These are phyloP conservation scores for Eucommia ulmoides DNA, from an alignment of 257 asterid genomes.

Conservation along the genomic window DNA sequence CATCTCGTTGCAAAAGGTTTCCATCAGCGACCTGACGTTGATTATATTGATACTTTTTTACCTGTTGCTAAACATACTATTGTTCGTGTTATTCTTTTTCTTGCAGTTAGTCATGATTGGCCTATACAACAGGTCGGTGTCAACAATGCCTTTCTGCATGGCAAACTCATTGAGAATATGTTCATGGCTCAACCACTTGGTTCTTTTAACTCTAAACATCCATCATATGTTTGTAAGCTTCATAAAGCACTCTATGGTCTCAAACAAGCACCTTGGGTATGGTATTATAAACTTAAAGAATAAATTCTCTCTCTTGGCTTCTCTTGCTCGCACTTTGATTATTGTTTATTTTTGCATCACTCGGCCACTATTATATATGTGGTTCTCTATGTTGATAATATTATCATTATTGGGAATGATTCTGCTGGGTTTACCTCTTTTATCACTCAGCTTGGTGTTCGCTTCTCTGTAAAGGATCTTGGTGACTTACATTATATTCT, in stretches of 20 bases:
- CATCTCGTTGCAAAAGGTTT: not conserved
- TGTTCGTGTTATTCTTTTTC: not conserved
- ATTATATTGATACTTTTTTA: not conserved
- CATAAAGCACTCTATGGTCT: slow-evolving; percentile 1
- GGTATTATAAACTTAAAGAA: not conserved
- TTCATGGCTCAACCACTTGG: not conserved
- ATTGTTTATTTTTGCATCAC: not conserved
- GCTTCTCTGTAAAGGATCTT: not conserved
- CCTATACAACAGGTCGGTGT: not conserved
- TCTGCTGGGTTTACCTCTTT: not conserved
- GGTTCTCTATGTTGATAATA: slow-evolving; percentile 1
- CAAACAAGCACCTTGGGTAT: slow-evolving; percentile 4
- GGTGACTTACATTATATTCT: not conserved
- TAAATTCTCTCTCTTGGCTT: not conserved
- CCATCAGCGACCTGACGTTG: not conserved
- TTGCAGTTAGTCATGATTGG: not conserved
- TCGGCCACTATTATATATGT: not conserved
- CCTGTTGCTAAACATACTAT: not conserved
- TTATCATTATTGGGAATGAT: not conserved
- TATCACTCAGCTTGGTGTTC: not conserved
- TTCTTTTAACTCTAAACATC: not conserved
- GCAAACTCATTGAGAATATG: not conserved
- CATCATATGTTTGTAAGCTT: not conserved
- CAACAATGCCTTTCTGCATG: not conserved
- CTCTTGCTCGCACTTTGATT: not conserved